Conservation (phyloP, 148 eudicot genomes). For the Diospyros kaki region DNA sequence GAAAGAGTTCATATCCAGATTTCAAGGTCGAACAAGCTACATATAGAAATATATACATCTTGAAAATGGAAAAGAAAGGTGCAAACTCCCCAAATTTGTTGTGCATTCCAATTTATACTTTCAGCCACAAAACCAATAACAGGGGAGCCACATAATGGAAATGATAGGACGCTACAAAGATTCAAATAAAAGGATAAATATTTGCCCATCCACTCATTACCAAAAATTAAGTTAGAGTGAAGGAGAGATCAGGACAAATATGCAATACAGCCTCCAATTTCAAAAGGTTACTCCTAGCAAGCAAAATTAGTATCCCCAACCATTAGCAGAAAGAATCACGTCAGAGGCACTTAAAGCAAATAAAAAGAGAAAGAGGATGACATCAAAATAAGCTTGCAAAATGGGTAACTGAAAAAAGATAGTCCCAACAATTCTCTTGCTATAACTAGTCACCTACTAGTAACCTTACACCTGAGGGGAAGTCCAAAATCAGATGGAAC, state of each 20-base stretch:
- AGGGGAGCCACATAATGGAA: not conserved
- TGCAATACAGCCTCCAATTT: not conserved
- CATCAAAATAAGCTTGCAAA: not conserved
- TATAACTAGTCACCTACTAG: not conserved
- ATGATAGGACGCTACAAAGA: not conserved
- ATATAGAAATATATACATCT: not conserved
- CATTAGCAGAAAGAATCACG: not conserved
- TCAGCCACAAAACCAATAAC: not conserved
- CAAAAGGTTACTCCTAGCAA: not conserved
- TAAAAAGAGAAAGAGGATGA: not conserved
- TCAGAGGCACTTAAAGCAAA: not conserved
- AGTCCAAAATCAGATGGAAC: conserved; percentile 2
- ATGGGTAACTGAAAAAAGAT: not conserved
- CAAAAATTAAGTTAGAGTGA: not conserved
- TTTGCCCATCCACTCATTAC: not conserved
- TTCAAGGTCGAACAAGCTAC: not conserved
- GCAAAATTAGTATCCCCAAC: not conserved
- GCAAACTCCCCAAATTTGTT: not conserved
- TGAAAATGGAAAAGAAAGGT: not conserved
- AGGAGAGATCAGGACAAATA: not conserved
- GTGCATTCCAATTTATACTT: not conserved
- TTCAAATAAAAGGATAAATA: not conserved
- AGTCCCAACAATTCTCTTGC: not conserved
- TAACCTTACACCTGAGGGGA: not conserved
- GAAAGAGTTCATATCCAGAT: not conserved